Evolutionary conservation across 2,329 filamentous ascomycete genomes (phyloP).

Genomic region (Hortaea werneckii): DNA sequence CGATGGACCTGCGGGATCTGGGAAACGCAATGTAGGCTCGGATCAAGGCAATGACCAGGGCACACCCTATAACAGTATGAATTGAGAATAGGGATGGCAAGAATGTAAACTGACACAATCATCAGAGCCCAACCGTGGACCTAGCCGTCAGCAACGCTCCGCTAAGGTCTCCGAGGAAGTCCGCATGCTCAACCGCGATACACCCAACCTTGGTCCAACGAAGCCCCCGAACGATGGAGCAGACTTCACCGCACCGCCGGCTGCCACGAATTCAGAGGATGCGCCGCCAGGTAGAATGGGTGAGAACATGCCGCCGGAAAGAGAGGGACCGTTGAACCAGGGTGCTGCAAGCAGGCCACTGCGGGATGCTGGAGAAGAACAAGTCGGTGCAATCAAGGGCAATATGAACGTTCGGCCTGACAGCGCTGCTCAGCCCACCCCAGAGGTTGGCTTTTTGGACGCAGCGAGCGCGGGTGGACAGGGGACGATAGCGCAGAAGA

Average conservation of each 20-base stretch:
- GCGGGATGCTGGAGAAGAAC: background rate
- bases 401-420: background rate
- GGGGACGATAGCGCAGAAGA: background rate
- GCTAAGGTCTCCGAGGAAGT: slow-evolving; percentile 19
- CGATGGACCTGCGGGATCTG: slow-evolving; percentile 1
- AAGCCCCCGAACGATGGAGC: slow-evolving; percentile 6
- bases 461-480: background rate
- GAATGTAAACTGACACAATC: background rate
- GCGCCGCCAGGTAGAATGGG: slow-evolving; percentile 12
- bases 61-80: slow-evolving; percentile 9
- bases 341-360: slow-evolving; percentile 1
- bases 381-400: background rate
- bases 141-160: slow-evolving; percentile 17
- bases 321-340: slow-evolving; percentile 15
- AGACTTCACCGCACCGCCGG: slow-evolving; percentile 1
- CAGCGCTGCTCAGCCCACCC: background rate
- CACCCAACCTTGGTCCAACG: slow-evolving; percentile 4
- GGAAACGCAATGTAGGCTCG: slow-evolving; percentile 1
- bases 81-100: background rate
- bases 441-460: background rate
- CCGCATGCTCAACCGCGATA: slow-evolving; percentile 13
- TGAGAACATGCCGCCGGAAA: slow-evolving; percentile 9
- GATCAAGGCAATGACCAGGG: slow-evolving; percentile 5
- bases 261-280: background rate
- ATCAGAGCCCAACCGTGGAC: slow-evolving; percentile 11